Evolutionary conservation across 139 green algal genomes (phyloP).

Genomic region (Auxenochlorella pyrenoidosa): DNA sequence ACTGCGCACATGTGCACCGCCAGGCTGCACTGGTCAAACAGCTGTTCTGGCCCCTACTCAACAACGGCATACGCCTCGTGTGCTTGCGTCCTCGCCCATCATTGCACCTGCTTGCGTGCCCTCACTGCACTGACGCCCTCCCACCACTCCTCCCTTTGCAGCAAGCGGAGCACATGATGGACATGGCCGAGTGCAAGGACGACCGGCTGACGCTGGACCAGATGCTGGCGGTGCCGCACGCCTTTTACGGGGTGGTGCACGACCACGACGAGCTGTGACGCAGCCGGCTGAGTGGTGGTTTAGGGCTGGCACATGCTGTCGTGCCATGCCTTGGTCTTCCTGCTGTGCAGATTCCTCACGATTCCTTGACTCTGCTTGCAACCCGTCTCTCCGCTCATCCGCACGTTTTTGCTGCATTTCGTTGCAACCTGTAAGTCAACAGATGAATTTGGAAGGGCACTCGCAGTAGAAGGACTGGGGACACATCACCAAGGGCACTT

Average conservation of each 20-base stretch:
- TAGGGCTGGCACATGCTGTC: background rate
- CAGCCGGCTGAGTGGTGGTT: background rate
- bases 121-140: background rate
- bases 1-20: no score
- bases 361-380: background rate
- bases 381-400: no score
- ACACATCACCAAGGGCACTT: constrained; percentile 16
- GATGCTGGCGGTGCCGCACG: constrained; percentile 20
- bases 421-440: background rate
- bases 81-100: no score
- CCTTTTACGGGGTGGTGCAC: constrained; percentile 9
- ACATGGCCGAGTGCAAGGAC: constrained; percentile 30
- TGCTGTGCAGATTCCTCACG: background rate
- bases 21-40: no score
- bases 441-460: no score
- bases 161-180: constrained; percentile 44
- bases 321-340: background rate
- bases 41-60: no score
- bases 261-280: background rate
- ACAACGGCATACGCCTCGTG: no score
- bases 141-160: background rate
- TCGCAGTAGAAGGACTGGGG: no score
- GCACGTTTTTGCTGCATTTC: background rate
- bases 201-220: constrained; percentile 32
- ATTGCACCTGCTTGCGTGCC: background rate